phyloP scores from a whole-genome alignment of 2,329 filamentous ascomycete genomes.

The Fusarium sambucinum region DNA sequence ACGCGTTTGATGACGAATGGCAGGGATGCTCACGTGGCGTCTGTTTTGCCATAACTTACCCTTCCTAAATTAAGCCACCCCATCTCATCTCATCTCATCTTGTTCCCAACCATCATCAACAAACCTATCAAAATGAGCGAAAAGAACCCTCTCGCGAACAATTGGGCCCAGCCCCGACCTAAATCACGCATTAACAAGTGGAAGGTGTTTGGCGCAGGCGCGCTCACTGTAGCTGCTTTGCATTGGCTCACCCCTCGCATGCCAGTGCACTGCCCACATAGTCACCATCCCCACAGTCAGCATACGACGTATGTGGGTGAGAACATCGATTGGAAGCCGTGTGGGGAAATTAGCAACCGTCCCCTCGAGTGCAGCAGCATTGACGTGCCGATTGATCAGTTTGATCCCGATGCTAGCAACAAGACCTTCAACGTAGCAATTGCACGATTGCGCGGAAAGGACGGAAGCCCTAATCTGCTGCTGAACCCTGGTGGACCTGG shows the following conservation, averaged over 20 bases:
- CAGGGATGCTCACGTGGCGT: slow-evolving; percentile 20
- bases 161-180: not conserved
- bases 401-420: slow-evolving; percentile 50
- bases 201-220: slow-evolving; percentile 26
- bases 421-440: slow-evolving; percentile 60
- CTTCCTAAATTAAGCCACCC: not conserved
- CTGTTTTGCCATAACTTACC: not conserved
- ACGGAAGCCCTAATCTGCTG: slow-evolving; percentile 59
- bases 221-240: slow-evolving; percentile 13
- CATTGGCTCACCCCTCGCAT: slow-evolving; percentile 22
- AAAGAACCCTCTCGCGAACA: slow-evolving; percentile 1
- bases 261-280: slow-evolving; percentile 16
- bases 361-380: slow-evolving; percentile 59
- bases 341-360: slow-evolving; percentile 54
- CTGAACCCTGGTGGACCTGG: slow-evolving; percentile 64
- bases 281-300: slow-evolving; percentile 5
- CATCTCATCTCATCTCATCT: not conserved
- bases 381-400: slow-evolving; percentile 62
- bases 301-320: slow-evolving; percentile 26
- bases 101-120: slow-evolving; percentile 1
- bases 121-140: slow-evolving; percentile 23
- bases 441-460: slow-evolving; percentile 58
- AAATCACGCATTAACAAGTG: slow-evolving; percentile 19
- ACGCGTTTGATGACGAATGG: not conserved
- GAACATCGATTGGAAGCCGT: slow-evolving; percentile 53